Evolutionary conservation across 345 rosid genomes (phyloP).

Genomic region (Pugionium dolabratum): DNA sequence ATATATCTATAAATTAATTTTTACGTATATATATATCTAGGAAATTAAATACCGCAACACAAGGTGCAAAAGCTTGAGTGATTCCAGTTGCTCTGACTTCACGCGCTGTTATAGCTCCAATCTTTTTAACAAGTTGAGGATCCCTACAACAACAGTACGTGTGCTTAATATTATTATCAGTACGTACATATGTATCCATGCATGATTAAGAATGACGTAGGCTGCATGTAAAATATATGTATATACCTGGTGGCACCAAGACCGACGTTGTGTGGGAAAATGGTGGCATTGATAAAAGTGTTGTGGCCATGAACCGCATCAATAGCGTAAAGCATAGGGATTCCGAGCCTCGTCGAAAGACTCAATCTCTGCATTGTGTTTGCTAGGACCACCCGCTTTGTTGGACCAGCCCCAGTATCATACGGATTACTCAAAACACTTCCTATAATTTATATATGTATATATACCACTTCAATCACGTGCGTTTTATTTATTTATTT

Average conservation of each 20-base stretch:
- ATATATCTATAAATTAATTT: not conserved
- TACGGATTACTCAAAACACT: slow-evolving; percentile 56
- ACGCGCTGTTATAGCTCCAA: slow-evolving; percentile 90
- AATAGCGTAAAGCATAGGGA: slow-evolving; percentile 83
- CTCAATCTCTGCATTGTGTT: slow-evolving; percentile 57
- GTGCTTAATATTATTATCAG: no score
- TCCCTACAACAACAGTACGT: slow-evolving; percentile 49
- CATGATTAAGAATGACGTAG: no score
- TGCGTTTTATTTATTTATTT: not conserved
- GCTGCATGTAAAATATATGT: not conserved
- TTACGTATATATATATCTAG: not conserved
- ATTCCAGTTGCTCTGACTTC: slow-evolving; percentile 91
- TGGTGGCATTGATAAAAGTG: slow-evolving; percentile 76
- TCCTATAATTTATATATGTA: slow-evolving; percentile 33
- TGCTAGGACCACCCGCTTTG: slow-evolving; percentile 46
- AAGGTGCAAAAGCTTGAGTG: slow-evolving; percentile 79
- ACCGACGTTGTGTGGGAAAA: slow-evolving; percentile 87
- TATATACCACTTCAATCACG: no score
- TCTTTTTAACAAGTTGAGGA: slow-evolving; percentile 69
- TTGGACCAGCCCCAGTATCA: slow-evolving; percentile 42
- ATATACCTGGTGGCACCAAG: slow-evolving; percentile 77
- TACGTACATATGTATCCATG: no score
- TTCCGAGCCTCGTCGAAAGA: slow-evolving; percentile 69
- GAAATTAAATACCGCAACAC: slow-evolving; percentile 69
- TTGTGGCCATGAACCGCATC: slow-evolving; percentile 90